Percentiles rank a stretch among this genome's conserved stretches.
Evolutionary conservation across 441 rosid species (phyloP).

Genomic region (Croton setiger): DNA sequence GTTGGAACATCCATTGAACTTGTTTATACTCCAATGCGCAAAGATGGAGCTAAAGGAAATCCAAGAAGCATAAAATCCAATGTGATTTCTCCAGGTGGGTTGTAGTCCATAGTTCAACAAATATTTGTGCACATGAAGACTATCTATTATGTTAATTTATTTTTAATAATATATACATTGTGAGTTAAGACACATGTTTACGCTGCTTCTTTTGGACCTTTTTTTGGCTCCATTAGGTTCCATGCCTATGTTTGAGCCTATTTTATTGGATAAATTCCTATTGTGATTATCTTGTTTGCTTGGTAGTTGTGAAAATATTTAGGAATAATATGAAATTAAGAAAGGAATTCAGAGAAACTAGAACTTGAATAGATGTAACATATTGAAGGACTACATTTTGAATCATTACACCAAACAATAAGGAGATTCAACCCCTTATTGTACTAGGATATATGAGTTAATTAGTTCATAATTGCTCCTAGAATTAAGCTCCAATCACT

Average conservation of each 20-base stretch:
- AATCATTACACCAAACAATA: too few relatives aligned
- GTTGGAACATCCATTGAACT: conserved; percentile 82
- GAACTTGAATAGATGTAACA: too few relatives aligned
- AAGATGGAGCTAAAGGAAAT: conserved; percentile 78
- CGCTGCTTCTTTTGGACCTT: background rate
- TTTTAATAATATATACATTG: background rate
- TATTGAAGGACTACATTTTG: too few relatives aligned
- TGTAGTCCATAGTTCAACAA: conserved; percentile 10
- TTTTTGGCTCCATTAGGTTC: background rate
- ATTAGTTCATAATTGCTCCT: too few relatives aligned
- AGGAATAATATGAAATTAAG: too few relatives aligned
- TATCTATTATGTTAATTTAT: background rate
- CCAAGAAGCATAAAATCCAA: conserved; percentile 63
- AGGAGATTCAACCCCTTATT: too few relatives aligned
- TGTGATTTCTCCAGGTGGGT: conserved; percentile 75
- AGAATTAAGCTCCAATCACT: too few relatives aligned
- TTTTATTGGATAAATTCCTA: background rate
- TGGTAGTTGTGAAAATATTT: background rate
- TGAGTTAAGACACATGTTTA: background rate
- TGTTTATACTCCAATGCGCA: conserved; percentile 78
- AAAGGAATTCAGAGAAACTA: too few relatives aligned
- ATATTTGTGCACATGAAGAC: background rate
- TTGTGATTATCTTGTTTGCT: background rate
- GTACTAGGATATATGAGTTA: too few relatives aligned
- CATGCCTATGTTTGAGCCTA: background rate